Evolutionary conservation across 2,329 filamentous ascomycete species (phyloP).

Genomic region (Penicillium expansum): DNA sequence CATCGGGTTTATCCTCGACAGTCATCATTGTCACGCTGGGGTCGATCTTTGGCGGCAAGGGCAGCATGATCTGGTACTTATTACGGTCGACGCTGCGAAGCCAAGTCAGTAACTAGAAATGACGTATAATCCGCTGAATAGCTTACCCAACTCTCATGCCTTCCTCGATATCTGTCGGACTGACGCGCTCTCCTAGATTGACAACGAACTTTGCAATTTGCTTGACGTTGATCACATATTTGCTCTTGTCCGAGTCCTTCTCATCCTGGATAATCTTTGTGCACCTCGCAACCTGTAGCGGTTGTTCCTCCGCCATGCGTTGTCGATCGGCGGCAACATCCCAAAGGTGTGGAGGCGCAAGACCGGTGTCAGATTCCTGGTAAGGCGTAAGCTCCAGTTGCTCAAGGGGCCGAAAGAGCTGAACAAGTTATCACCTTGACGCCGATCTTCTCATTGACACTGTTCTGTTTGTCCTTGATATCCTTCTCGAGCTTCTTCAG

Average conservation of each 20-base stretch:
- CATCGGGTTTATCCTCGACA: constrained; percentile 98
- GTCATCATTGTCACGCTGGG: constrained; percentile 99
- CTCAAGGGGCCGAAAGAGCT: constrained; percentile 11
- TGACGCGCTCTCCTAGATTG: constrained; percentile 93
- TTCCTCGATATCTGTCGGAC: constrained; percentile 97
- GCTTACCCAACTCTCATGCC: constrained; percentile 89
- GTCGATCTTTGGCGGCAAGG: constrained; percentile 96
- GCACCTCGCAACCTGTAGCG: constrained; percentile 93
- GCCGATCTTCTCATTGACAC: constrained; percentile 97
- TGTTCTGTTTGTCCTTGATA: constrained; percentile 98
- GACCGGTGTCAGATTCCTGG: constrained; percentile 95
- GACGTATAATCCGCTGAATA: neutral
- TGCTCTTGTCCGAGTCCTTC: constrained; percentile 94
- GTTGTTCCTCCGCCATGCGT: constrained; percentile 98
- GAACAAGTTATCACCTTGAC: constrained; percentile 39
- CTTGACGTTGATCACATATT: constrained; percentile 99
- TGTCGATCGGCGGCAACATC: constrained; percentile 96
- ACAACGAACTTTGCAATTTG: constrained; percentile 99
- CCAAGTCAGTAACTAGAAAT: constrained; percentile 7
- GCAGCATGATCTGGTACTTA: constrained; percentile 98
- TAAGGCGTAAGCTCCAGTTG: constrained; percentile 26
- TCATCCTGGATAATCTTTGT: constrained; percentile 99
- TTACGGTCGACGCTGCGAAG: constrained; percentile 78
- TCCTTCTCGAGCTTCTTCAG: constrained; percentile 98
- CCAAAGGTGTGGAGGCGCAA: constrained; percentile 97